Evolutionary conservation across 805 yeast species (phyloP).

Genomic region (Maudiozyma bulderi): DNA sequence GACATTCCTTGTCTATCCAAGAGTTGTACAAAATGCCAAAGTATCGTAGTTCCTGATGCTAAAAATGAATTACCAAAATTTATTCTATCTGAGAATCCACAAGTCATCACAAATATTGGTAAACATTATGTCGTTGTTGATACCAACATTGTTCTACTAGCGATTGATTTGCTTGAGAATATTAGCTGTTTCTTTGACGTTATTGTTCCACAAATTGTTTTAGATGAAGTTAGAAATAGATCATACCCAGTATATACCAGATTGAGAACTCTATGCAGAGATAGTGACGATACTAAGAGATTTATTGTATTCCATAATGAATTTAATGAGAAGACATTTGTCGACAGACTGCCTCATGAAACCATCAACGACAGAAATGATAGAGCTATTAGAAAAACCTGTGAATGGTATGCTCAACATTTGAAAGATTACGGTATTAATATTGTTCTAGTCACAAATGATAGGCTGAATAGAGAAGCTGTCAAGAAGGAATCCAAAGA

Average conservation of each 20-base stretch:
- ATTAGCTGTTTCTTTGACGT: conserved; percentile 74
- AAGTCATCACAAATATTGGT: conserved; percentile 39
- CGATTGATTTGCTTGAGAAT: conserved; percentile 83
- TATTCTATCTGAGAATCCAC: conserved; percentile 55
- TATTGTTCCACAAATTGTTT: conserved; percentile 86
- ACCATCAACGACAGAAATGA: conserved; percentile 84
- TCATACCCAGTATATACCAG: conserved; percentile 85
- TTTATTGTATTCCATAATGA: conserved; percentile 91
- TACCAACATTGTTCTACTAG: conserved; percentile 78
- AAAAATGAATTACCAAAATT: conserved; percentile 57
- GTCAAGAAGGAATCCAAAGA: conserved; percentile 31
- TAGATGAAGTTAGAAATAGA: conserved; percentile 84
- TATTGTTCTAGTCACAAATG: conserved; percentile 65
- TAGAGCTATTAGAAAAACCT: conserved; percentile 71
- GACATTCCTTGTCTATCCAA: conserved; percentile 88
- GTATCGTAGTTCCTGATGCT: conserved; percentile 47
- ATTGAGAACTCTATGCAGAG: conserved; percentile 63
- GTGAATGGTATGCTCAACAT: conserved; percentile 65
- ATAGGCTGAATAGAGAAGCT: conserved; percentile 50
- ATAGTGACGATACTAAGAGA: conserved; percentile 49
- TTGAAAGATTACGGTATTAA: conserved; percentile 37
- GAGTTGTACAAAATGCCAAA: conserved; percentile 54
- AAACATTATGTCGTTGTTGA: conserved; percentile 81
- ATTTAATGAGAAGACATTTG: conserved; percentile 62
- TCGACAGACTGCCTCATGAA: conserved; percentile 54